Base-by-base conservation (phyloP, 345 rosid genomes). In the Brassica nigra region DNA sequence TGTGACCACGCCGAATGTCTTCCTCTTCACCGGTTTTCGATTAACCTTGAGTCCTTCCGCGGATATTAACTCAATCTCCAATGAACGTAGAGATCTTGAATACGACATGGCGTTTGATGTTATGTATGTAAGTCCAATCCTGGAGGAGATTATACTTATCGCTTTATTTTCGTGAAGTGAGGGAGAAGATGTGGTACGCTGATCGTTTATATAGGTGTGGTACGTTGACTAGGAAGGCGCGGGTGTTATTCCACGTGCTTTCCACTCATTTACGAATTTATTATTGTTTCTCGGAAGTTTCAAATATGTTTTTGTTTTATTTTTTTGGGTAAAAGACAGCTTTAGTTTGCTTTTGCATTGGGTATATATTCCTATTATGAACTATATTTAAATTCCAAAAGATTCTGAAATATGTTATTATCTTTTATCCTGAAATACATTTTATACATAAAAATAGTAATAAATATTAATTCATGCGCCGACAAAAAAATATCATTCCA, bases 51-150 rank as follows among this genome's bases (percentile, higher is more conserved):
- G 86, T 52, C 86, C 86, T 76, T 92, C 93, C 11, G 87, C 92
- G 0, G 95, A 89, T 12, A 90, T 80, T 2, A 85, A 15, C 3
- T 88, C 86, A 71, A 90, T 76, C 82, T 90, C 94, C 4, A 94
- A 5, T 33, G 55, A 49, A 14, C 84, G 79, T 4, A 55, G 52
- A 52, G 66, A 14, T 49, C 57, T 49, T 65, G 80, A 0, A 33
- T 81, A 66, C 57, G 80, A 44, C 80, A 62, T 74, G 75, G 14
- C 8, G 3, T 16, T 65, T 20, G 59, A 15, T 54, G 57, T 2
- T 29, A 10, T 9, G 47, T 44, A 31, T 37, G 36, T 79, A 74
- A 68, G 59, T 62, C 58, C 6, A 68, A 68, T n/a, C 37, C 23
- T 61, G 10, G 72, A 10, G 29, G 68, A 68, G 78, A 62, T 49